phyloP scores from a whole-genome alignment of 208 protist species.

The Leishmania martiniquensis region DNA sequence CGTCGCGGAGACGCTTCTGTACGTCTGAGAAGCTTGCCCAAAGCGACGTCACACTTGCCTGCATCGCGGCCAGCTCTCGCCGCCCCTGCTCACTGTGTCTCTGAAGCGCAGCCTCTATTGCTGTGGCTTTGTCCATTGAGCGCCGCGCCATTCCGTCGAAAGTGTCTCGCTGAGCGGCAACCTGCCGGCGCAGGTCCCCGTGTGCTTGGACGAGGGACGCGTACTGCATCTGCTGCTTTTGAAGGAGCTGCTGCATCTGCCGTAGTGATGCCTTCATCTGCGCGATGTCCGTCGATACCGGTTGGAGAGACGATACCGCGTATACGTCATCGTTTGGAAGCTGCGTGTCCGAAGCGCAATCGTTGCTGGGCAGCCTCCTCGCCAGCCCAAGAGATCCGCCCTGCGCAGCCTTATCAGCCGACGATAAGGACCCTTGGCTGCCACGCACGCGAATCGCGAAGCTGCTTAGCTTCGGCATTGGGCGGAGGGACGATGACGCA shows the following conservation, averaged over 20 bases:
- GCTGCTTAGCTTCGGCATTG: conserved; percentile 23
- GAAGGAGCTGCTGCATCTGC: conserved; percentile 13
- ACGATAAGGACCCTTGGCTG: not conserved
- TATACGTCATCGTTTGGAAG: not conserved
- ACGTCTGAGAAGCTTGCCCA: conserved; percentile 17
- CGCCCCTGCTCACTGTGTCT: conserved; percentile 8
- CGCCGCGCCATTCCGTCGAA: conserved; percentile 7
- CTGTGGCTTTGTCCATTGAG: conserved; percentile 7
- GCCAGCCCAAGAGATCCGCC: not conserved
- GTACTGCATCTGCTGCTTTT: conserved; percentile 27
- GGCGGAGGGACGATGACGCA: conserved; percentile 4
- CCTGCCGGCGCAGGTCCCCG: conserved; percentile 18
- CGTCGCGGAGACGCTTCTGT: not conserved
- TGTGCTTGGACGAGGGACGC: conserved; percentile 22
- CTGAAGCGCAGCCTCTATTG: conserved; percentile 14
- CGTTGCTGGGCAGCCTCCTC: not conserved
- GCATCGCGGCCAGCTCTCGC: conserved; percentile 12
- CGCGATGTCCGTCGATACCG: not conserved
- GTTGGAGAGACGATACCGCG: not conserved
- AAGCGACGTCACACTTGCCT: conserved; percentile 11
- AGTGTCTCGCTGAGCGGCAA: conserved; percentile 22
- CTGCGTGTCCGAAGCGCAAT: not conserved
- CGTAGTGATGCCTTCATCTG: conserved; percentile 12
- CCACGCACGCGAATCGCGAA: conserved; percentile 31
- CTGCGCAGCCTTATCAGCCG: not conserved